Conservation (phyloP, 306 rosid species). For the Hippophae rhamnoides region DNA sequence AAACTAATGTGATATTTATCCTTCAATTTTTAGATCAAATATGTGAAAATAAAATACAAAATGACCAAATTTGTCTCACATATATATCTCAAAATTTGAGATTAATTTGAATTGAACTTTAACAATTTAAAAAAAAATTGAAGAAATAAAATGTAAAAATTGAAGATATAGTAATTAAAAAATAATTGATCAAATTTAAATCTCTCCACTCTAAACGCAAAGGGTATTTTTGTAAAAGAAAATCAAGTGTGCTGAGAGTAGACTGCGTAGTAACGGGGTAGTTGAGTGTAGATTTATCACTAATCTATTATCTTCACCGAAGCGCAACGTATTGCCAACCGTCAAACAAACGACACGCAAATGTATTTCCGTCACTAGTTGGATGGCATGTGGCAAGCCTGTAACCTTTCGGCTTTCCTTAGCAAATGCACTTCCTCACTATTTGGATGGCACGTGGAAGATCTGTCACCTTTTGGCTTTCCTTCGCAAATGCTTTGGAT, state of each 20-base stretch:
- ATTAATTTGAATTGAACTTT: too few relatives aligned
- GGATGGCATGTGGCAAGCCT: conserved; percentile 29
- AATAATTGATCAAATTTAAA: too few relatives aligned
- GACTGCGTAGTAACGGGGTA: not conserved
- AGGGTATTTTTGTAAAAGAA: too few relatives aligned
- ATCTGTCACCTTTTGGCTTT: not conserved
- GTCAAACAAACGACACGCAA: conserved; percentile 31
- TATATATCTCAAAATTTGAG: too few relatives aligned
- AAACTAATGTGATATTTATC: too few relatives aligned
- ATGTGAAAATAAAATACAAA: too few relatives aligned
- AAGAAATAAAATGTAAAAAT: too few relatives aligned
- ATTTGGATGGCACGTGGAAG: not conserved
- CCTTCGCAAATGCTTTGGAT: conserved; percentile 25
- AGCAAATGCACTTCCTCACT: conserved; percentile 20
- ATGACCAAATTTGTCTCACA: too few relatives aligned
- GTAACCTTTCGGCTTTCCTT: not conserved
- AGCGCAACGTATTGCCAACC: conserved; percentile 15
- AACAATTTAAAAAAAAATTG: too few relatives aligned
- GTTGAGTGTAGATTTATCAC: not conserved
- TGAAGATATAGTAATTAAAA: too few relatives aligned
- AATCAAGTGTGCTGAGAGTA: conserved; percentile 14
- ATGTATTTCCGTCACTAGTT: conserved; percentile 7
- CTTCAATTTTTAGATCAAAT: too few relatives aligned
- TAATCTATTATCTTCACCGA: conserved; percentile 21
- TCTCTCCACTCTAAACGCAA: too few relatives aligned